Percentiles rank a stretch among this genome's conserved stretches.
Evolutionary conservation across 257 asterid genomes (phyloP).

Genomic region (Cruciata laevipes): DNA sequence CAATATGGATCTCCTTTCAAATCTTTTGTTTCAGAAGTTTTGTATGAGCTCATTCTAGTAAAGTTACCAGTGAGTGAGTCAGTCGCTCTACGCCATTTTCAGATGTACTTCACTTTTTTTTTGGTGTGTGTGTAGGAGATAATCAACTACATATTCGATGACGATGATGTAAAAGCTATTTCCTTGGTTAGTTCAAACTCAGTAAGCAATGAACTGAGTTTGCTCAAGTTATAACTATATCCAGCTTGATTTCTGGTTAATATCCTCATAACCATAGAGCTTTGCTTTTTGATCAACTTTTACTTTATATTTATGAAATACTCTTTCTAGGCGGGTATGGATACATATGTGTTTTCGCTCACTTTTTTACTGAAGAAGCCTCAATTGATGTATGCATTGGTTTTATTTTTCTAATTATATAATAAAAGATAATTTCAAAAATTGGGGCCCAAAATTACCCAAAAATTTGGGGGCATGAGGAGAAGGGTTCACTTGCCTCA

Average conservation of each 20-base stretch:
- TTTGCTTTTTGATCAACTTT: slow-evolving; percentile 1
- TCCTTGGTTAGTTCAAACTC: slow-evolving; percentile 29
- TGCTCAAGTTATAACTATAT: not conserved
- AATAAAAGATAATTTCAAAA: too few species aligned
- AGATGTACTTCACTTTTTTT: not conserved
- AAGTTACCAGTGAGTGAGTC: not conserved
- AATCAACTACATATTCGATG: slow-evolving; percentile 31
- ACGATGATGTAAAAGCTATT: slow-evolving; percentile 38
- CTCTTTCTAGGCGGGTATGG: slow-evolving; percentile 28
- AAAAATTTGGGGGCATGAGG: too few species aligned
- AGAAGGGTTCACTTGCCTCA: too few species aligned
- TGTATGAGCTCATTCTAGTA: not conserved
- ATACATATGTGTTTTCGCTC: slow-evolving; percentile 24
- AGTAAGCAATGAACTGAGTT: slow-evolving; percentile 18
- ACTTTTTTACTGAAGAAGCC: not conserved
- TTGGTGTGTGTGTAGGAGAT: slow-evolving; percentile 38
- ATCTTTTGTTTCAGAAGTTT: not conserved
- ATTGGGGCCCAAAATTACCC: too few species aligned
- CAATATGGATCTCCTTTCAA: not conserved
- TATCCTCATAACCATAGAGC: not conserved
- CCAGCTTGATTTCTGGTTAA: not conserved
- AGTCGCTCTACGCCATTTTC: not conserved
- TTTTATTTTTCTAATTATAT: too few species aligned
- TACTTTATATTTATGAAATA: not conserved
- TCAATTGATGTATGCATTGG: not conserved